Base-by-base conservation (phyloP, 2,329 filamentous ascomycete species). In the Microdochium trichocladiopsis region DNA sequence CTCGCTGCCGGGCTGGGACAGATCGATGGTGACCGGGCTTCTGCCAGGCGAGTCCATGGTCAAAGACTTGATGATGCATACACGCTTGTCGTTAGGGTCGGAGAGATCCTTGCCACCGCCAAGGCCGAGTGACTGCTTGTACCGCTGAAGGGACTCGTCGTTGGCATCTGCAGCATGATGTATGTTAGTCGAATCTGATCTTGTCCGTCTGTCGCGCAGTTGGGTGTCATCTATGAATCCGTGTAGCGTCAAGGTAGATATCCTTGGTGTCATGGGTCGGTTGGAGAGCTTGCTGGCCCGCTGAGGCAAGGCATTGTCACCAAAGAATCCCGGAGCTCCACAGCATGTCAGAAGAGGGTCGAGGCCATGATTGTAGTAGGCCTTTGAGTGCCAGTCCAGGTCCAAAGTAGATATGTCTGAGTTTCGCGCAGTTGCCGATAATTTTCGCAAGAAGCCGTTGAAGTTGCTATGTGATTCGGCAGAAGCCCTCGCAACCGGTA, bases 101-200 rank as follows among this genome's bases (percentile, higher is more conserved):
- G 84, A 87, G 55, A 90, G 80, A 61, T 86, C 80, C 49, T 79
- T 82, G 66, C 87, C 87, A 61, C 83, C 84, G 58, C 85, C 83
- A 55, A 97, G 84, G 61, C 94, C 94, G 56, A 99, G 87, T 12
- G 93, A 97, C 66, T 93, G 83, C 79, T 99, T 99, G 88, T 95
- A 99, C 65, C 93, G 88, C 74, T 95, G 89, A 64, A 99, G 86
- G 56, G 93, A 94, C 72, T 97, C 93, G 70, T 99, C 94, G 64
- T 88, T 76, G 60, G 79, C 76, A 64, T 85, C 78, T 86, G 63
- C 22, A 22, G 18, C 22, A 11, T 18, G 41, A 23, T 8, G 6
- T 10, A 10, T 45, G 41, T 45, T 45, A 45, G 41, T 23, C 18
- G 41, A 8, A 4, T 8, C 3, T 22, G 41, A 10, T 16, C 41